phyloP scores from a whole-genome alignment of 176 grass and related monocot species.

The Raddia distichophylla region DNA sequence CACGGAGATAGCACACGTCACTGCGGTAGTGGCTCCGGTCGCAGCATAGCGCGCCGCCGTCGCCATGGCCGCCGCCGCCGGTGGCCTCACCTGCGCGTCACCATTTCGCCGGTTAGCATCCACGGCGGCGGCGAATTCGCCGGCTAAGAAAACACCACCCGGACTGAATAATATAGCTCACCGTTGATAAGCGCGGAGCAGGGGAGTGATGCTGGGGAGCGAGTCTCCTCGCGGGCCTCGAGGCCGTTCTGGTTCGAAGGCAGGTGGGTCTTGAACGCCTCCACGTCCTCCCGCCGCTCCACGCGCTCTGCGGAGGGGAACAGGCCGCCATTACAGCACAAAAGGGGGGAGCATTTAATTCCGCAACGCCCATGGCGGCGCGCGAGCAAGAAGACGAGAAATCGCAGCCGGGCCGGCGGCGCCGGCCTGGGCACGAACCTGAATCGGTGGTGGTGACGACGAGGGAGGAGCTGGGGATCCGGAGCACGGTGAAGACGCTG shows the following conservation, averaged over 20 bases:
- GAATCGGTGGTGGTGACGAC: slow-evolving; percentile 62
- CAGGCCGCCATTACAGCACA: slow-evolving; percentile 31
- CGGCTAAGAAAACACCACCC: neutral
- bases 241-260: slow-evolving; percentile 59
- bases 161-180: slow-evolving; percentile 26
- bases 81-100: slow-evolving; percentile 49
- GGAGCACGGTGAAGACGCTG: slow-evolving; percentile 59
- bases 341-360: neutral
- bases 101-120: slow-evolving; percentile 25
- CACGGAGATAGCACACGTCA: slow-evolving; percentile 87
- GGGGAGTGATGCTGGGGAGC: slow-evolving; percentile 59
- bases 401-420: neutral
- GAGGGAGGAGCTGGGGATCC: slow-evolving; percentile 62
- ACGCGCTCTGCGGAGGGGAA: slow-evolving; percentile 44
- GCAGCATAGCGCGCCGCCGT: slow-evolving; percentile 71
- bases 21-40: slow-evolving; percentile 92
- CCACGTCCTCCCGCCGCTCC: slow-evolving; percentile 55
- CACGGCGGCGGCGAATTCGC: neutral
- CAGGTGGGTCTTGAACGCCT: slow-evolving; percentile 84
- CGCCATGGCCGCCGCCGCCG: slow-evolving; percentile 15
- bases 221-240: slow-evolving; percentile 71
- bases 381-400: neutral
- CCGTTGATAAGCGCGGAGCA: slow-evolving; percentile 82
- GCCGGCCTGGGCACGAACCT: slow-evolving; percentile 42
- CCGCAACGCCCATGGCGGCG: neutral